Evolutionary conservation across 495 filamentous ascomycete genomes (phyloP).

Genomic region (Podospora australis): DNA sequence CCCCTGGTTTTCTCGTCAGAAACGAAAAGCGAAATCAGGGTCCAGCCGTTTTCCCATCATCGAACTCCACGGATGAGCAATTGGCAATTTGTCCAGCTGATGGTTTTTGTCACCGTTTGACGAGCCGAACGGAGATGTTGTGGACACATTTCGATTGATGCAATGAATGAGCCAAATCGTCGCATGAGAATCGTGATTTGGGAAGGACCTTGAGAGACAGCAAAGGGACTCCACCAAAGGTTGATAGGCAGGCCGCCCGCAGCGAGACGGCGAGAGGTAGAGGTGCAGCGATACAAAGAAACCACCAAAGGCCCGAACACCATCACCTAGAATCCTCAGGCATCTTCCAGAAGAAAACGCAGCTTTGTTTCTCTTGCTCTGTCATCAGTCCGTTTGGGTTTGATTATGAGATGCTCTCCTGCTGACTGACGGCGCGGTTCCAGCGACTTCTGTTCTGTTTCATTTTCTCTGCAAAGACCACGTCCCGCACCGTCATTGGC

Average conservation of each 20-base stretch:
- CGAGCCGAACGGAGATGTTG: not conserved
- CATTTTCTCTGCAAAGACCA: constrained; percentile 15
- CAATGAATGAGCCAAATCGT: constrained; percentile 4
- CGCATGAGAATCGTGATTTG: constrained; percentile 5
- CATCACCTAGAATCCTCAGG: too few relatives aligned
- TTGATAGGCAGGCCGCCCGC: too few relatives aligned
- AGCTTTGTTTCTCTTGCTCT: not conserved
- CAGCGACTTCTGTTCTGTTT: constrained; percentile 21
- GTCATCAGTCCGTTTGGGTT: too few relatives aligned
- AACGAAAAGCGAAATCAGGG: too few relatives aligned
- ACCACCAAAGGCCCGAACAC: too few relatives aligned
- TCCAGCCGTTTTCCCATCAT: not conserved
- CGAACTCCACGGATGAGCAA: not conserved
- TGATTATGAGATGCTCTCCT: too few relatives aligned
- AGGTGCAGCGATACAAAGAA: too few relatives aligned
- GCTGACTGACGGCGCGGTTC: constrained; percentile 8
- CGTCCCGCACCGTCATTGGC: constrained; percentile 12
- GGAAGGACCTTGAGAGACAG: constrained; percentile 4
- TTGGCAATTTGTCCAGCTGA: not conserved
- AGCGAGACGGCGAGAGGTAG: too few relatives aligned
- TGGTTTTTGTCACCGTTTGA: not conserved
- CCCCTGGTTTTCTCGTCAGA: not conserved
- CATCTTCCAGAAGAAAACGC: not conserved
- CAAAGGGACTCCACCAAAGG: not conserved
- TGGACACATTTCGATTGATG: constrained; percentile 6